Evolutionary conservation across 768 basidiomycete genomes (phyloP), one percentile per base, ranked within the genome.

Genomic region (Leccinellum rugosiceps): DNA sequence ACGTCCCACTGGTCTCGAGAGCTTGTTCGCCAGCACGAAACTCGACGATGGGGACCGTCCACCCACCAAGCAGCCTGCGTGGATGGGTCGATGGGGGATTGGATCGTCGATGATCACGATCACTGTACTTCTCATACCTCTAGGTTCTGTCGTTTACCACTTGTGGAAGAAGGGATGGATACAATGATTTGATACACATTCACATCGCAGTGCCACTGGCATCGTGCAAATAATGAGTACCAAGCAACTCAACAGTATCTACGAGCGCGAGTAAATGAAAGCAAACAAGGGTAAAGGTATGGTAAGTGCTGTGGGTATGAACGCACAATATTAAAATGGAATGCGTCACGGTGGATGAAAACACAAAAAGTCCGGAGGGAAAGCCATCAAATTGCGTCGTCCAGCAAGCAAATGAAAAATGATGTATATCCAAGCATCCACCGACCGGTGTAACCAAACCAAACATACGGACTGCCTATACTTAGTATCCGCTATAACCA

Each of bases 1-100:
- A 67, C 80, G 83, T 58, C 87, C 88, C 1, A 92, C 89, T 1
- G 89, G 89, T 14, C 77, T 92, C 8, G 89, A 92, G 69, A 76
- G 78, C 35, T 72, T 92, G 15, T 86, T 91, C 59, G 84, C 84
- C 56, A 77, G 75, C 59, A 84, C 87, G 11, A 79, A 77, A 50
- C 72, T 87, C 8, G 84, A 87, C 52, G 83, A 84, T 52, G 59
- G 53, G 49, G 46, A 59, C 10, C 10, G 25, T 3, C 62, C 15
- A 14, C 25, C 57, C 1, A 10, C 30, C 32, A 61, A 51, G 4
- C 11, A 50, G 17, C 11, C 31, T 14, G 26, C 7, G 35, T 41
- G 19, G n/a, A 53, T 34, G 41, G 30, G 32, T 10, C 2, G 56
- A 51, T 57, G 57, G 56, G 21, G 25, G n/a, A 34, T 52, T 10